Conservation (phyloP, 768 basidiomycete species). For the Ephemerocybe angulata region DNA sequence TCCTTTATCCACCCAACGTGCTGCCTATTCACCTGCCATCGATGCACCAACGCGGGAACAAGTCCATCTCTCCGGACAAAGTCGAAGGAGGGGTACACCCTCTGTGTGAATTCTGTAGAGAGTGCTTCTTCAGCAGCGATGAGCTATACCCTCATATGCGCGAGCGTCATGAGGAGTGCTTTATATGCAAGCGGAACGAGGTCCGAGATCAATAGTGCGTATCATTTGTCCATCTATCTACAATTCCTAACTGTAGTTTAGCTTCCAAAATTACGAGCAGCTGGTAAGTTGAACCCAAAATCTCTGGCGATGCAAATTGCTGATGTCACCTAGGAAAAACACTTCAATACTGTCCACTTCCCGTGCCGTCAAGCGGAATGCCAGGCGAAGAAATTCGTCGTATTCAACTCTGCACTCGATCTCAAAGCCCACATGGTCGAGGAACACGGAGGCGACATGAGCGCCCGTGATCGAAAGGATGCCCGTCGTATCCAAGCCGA, state of each 20-base stretch:
- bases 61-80: conserved; percentile 45
- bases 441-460: conserved; percentile 74
- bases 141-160: conserved; percentile 94
- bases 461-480: conserved; percentile 62
- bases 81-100: conserved; percentile 75
- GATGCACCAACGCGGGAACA: conserved; percentile 39
- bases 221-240: not conserved
- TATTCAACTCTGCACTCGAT: conserved; percentile 84
- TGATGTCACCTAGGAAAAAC: conserved; percentile 51
- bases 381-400: conserved; percentile 87
- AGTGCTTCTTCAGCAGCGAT: conserved; percentile 91
- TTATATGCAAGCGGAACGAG: conserved; percentile 84
- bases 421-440: conserved; percentile 90
- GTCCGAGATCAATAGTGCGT: conserved; percentile 83
- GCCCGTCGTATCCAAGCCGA: conserved; percentile 68
- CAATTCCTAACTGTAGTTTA: conserved; percentile 24
- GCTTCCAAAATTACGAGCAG: conserved; percentile 76
- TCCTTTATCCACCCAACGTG: conserved; percentile 63
- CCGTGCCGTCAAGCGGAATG: conserved; percentile 75
- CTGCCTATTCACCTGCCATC: conserved; percentile 78
- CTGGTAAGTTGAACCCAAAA: conserved; percentile 44
- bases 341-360: conserved; percentile 73
- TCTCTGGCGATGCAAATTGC: not conserved
- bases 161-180: conserved; percentile 93
- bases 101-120: conserved; percentile 84